These are phyloP conservation scores for Didymella sp. DNA, from an alignment of 2,329 filamentous ascomycete genomes.

Conservation along the genomic window DNA sequence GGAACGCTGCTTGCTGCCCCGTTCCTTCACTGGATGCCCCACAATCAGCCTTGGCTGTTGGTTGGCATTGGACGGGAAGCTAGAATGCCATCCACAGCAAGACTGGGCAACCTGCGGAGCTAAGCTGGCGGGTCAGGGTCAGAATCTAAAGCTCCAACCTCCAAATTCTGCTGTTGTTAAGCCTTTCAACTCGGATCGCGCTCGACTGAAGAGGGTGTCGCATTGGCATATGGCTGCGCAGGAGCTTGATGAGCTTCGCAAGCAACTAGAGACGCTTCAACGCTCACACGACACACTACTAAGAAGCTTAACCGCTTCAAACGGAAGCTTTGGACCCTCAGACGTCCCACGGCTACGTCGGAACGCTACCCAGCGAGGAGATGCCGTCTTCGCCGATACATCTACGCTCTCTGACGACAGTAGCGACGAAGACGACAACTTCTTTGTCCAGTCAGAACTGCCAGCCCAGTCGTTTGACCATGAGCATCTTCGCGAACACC, in stretches of 20 bases:
- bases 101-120: conserved; percentile 29
- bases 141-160: conserved; percentile 13
- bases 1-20: conserved; percentile 15
- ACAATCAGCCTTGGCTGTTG: conserved; percentile 21
- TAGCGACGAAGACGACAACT: conserved; percentile 47
- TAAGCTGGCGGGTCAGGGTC: conserved; percentile 26
- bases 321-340: conserved; percentile 37
- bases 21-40: conserved; percentile 13
- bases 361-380: conserved; percentile 32
- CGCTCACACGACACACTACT: conserved; percentile 42
- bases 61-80: conserved; percentile 26
- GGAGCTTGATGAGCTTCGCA: conserved; percentile 43
- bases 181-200: conserved; percentile 10
- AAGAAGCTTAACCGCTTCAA: conserved; percentile 39
- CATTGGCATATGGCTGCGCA: conserved; percentile 33
- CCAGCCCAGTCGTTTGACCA: conserved; percentile 51
- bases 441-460: conserved; percentile 51
- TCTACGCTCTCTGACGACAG: conserved; percentile 47
- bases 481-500: conserved; percentile 55
- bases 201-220: conserved; percentile 9
- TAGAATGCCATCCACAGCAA: conserved; percentile 17
- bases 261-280: conserved; percentile 44
- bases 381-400: conserved; percentile 42
- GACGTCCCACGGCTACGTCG: conserved; percentile 33
- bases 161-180: conserved; percentile 6